Base-by-base conservation (phyloP, 306 rosid genomes). In the Pterocarpus santalinus region DNA sequence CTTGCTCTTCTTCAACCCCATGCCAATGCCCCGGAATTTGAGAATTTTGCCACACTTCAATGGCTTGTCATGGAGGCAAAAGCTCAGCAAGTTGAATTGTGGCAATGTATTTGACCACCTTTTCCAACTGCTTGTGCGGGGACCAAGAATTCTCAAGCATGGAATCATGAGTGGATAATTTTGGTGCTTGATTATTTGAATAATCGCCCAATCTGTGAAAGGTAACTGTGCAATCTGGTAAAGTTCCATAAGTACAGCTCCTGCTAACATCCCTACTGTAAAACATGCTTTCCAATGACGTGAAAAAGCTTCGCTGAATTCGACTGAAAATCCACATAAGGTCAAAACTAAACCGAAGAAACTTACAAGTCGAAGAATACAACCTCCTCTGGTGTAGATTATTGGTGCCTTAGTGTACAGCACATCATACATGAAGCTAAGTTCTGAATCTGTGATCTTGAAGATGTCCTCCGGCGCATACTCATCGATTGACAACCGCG, bases 401-500 rank as follows among this genome's bases (percentile, higher is more conserved):
- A 89, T 72, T 2, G 85, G 88, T 0, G 91, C 89, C 79, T 92
- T 92, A 3, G 97, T 90, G 84, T 92, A 90, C 53, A 90, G 70
- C 2, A 85, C 93, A 75, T 90, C 94, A 56, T 90, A 92, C 93
- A 92, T 89, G 87, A 90, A 90, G 46, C 95, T 78, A 15, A 90
- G 73, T 72, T 92, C 93, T 5, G 82, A 68, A 65, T 92, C 97
- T 14, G 91, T 78, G 69, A 86, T 88, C 17, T 65, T 56, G 78
- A 92, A 90, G 69, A 83, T 82, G 0, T 89, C 90, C 47, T 83
- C 87, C 0, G 79, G 55, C 7, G 80, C 34, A 49, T 87, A 78
- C 56, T 53, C 85, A 6, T 84, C 82, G 1, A 86, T 64, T 9
- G 89, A 65, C 83, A 87, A 84, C 44, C 84, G 58, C 0, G 86